Evolutionary conservation across 148 eudicot species (phyloP).

Genomic region (Heliamphora exappendiculata): DNA sequence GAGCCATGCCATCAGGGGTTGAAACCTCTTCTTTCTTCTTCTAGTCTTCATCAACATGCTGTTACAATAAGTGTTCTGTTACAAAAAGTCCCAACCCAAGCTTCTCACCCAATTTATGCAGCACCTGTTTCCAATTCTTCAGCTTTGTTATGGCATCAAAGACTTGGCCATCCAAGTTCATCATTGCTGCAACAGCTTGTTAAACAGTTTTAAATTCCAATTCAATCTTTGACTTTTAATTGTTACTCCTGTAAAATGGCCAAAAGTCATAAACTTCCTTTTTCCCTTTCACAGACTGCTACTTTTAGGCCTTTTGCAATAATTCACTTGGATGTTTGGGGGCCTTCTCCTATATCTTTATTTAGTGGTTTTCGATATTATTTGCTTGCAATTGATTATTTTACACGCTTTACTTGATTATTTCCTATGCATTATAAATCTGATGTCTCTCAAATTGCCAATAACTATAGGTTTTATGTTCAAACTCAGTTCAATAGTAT

Average conservation of each 20-base stretch:
- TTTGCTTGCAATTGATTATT: background rate
- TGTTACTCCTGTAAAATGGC: background rate
- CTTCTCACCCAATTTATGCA: no score
- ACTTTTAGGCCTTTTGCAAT: background rate
- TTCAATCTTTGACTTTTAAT: background rate
- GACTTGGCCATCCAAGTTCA: background rate
- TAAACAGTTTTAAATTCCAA: background rate
- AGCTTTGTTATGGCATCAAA: background rate
- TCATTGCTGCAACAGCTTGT: background rate
- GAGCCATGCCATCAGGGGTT: background rate
- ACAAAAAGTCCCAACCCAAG: no score
- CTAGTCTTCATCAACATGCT: no score
- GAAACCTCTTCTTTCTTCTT: background rate
- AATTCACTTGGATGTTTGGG: background rate
- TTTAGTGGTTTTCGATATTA: background rate
- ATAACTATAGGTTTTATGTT: background rate
- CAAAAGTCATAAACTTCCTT: background rate
- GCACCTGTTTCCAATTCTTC: no score
- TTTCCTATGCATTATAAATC: background rate
- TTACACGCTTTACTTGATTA: background rate
- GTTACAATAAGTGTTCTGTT: no score
- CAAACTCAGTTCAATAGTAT: background rate
- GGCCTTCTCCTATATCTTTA: background rate
- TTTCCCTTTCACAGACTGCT: background rate
- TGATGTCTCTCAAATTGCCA: background rate